Evolutionary conservation across 305 asterid genomes (phyloP).

Genomic region (Euphrasia arctica): DNA sequence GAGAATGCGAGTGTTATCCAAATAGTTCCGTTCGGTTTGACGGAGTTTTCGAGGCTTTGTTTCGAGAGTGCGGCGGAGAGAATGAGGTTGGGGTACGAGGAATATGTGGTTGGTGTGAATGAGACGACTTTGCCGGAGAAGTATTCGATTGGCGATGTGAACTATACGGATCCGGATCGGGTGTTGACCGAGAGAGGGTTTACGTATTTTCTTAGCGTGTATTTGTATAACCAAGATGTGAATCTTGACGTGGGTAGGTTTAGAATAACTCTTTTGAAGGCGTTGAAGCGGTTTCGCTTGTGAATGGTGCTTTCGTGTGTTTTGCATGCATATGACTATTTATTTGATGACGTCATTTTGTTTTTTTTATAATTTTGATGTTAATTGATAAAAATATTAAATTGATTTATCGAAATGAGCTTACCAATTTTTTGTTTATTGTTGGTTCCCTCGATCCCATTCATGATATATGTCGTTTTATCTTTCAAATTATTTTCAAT

Average conservation of each 20-base stretch:
- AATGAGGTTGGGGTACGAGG: constrained; percentile 49
- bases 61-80: constrained; percentile 34
- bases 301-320: no score
- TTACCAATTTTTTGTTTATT: no score
- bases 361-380: no score
- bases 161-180: constrained; percentile 30
- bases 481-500: no score
- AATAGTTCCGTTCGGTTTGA: constrained; percentile 44
- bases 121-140: constrained; percentile 50
- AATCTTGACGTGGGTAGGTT: neutral
- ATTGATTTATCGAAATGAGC: no score
- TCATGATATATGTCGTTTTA: no score
- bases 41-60: constrained; percentile 27
- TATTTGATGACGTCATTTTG: no score
- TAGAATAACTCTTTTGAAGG: neutral
- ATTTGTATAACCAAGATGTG: constrained; percentile 40
- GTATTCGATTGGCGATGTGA: constrained; percentile 31
- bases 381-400: no score
- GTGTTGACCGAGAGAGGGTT: constrained; percentile 27
- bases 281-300: neutral
- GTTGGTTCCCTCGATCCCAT: no score
- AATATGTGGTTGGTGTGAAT: constrained; percentile 36
- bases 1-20: constrained; percentile 45
- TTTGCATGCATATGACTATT: no score
- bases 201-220: constrained; percentile 31